These are phyloP conservation scores for Trypanosoma caninum DNA, from an alignment of 208 protist species.

Conservation along the genomic window DNA sequence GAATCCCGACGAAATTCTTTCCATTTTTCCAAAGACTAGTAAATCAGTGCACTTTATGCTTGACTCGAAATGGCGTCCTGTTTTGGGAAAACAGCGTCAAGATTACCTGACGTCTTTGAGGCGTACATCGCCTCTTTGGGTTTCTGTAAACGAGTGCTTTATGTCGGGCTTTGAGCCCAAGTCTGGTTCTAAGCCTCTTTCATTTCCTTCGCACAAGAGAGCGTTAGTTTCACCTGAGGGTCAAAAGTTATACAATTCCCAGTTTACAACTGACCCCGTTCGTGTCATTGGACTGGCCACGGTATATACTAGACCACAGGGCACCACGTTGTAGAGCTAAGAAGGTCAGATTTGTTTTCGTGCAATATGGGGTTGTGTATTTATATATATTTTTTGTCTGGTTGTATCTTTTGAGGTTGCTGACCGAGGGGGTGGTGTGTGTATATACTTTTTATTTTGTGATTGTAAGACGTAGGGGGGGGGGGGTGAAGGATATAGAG, in stretches of 20 bases:
- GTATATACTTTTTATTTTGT: too few species aligned
- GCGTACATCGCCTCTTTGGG: conserved; percentile 68
- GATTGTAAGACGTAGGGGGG: too few species aligned
- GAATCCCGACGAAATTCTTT: conserved; percentile 65
- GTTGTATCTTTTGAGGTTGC: too few species aligned
- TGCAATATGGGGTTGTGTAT: too few species aligned
- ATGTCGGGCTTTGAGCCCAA: conserved; percentile 84
- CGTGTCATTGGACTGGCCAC: conserved; percentile 80
- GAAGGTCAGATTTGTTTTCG: too few species aligned
- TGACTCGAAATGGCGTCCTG: conserved; percentile 84
- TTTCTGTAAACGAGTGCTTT: conserved; percentile 86
- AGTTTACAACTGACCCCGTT: conserved; percentile 84
- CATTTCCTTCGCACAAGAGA: conserved; percentile 32
- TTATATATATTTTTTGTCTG: too few species aligned
- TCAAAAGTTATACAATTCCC: conserved; percentile 78
- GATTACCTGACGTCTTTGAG: conserved; percentile 61
- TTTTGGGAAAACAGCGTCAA: conserved; percentile 81
- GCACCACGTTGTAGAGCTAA: conserved; percentile 45
- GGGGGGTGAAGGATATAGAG: too few species aligned
- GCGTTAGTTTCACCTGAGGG: conserved; percentile 23
- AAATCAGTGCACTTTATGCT: conserved; percentile 84
- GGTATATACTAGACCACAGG: conserved; percentile 73
- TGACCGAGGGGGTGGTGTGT: too few species aligned
- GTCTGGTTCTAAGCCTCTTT: conserved; percentile 23
- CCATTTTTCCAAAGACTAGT: conserved; percentile 79